Base-by-base conservation (phyloP, 352 stramenopile genomes). In the Elongisporangium undulatum region DNA sequence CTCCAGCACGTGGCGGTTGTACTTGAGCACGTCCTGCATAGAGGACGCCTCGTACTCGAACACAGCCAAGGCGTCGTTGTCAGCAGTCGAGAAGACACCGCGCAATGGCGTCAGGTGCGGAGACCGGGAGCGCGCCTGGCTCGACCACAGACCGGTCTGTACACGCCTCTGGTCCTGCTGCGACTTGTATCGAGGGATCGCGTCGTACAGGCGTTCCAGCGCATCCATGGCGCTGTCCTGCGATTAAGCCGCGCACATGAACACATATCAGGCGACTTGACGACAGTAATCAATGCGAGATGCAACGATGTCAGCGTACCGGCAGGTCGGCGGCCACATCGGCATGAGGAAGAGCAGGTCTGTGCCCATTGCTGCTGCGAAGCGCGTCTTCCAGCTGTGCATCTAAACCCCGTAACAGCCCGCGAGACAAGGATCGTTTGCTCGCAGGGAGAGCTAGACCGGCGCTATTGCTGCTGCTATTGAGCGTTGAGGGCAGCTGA, bases 1-100 rank as follows among this genome's bases (percentile, higher is more conserved):
- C 38, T 87, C 64, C 12, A 92, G 59, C 26, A 89, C 58, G 16
- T 73, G 68, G 9, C 63, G 74, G 63, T 92, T 92, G 58, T 89
- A 90, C 59, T 85, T 87, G 51, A 90, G 69, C 38, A 92, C 72
- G 34, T 89, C 79, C 17, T 81, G 77, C 6, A 92, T 57, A n/a
- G 81, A 82, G 51, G 88, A 72, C 3, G 68, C 51, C 49, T 88
- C 69, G 59, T 92, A 90, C 24, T 90, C 82, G 41, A 89, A 83
- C 16, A 94, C 68, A 1, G 71, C 76, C 29, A 90, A 67, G 53
- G 63, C 26, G 7, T 59, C 41, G 0, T 48, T 24, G n/a, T 53
- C 49, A 49, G 52, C 23, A 4, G 48, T 50, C 24, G 55, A 52
- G 29, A 79, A 62, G 0, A 91, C 51, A 0, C 82, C 82, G 13